Conservation (phyloP, 2,329 filamentous ascomycete species). For the Cytospora piceae region DNA sequence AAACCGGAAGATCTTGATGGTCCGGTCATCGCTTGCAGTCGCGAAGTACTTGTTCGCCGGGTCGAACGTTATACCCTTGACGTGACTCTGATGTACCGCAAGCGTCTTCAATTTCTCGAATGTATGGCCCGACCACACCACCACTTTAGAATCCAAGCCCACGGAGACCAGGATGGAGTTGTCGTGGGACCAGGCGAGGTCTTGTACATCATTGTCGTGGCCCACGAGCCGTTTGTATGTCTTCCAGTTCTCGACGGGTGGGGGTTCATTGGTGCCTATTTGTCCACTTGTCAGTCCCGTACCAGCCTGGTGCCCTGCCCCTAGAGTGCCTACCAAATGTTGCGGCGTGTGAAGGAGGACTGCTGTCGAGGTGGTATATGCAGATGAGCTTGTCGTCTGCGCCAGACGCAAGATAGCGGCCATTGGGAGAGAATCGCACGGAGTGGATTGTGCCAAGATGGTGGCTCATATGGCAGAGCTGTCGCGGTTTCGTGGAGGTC, state of each 20-base stretch:
- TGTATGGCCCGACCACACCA: slow-evolving; percentile 96
- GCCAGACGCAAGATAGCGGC: slow-evolving; percentile 92
- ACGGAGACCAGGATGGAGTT: slow-evolving; percentile 95
- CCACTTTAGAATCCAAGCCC: slow-evolving; percentile 94
- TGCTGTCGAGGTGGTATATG: slow-evolving; percentile 88
- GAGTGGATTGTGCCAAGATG: slow-evolving; percentile 97
- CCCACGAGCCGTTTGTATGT: slow-evolving; percentile 91
- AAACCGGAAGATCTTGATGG: slow-evolving; percentile 95
- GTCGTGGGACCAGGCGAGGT: slow-evolving; percentile 95
- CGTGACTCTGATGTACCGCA: slow-evolving; percentile 91
- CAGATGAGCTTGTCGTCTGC: slow-evolving; percentile 99
- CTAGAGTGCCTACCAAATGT: slow-evolving; percentile 69
- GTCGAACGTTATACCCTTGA: slow-evolving; percentile 98
- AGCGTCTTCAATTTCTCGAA: slow-evolving; percentile 98
- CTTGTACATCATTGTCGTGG: slow-evolving; percentile 98
- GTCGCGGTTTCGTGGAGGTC: slow-evolving; percentile 76
- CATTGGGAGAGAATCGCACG: slow-evolving; percentile 94
- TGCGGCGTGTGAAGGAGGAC: slow-evolving; percentile 73
- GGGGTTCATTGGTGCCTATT: slow-evolving; percentile 79
- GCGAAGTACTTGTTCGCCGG: slow-evolving; percentile 99
- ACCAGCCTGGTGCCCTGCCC: not conserved
- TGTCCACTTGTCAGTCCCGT: slow-evolving; percentile 5
- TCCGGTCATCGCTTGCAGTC: slow-evolving; percentile 94
- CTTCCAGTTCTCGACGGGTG: slow-evolving; percentile 97
- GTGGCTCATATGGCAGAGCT: slow-evolving; percentile 97